Base-by-base conservation (phyloP, 495 filamentous ascomycete species). In the Talaromyces stipitatus region DNA sequence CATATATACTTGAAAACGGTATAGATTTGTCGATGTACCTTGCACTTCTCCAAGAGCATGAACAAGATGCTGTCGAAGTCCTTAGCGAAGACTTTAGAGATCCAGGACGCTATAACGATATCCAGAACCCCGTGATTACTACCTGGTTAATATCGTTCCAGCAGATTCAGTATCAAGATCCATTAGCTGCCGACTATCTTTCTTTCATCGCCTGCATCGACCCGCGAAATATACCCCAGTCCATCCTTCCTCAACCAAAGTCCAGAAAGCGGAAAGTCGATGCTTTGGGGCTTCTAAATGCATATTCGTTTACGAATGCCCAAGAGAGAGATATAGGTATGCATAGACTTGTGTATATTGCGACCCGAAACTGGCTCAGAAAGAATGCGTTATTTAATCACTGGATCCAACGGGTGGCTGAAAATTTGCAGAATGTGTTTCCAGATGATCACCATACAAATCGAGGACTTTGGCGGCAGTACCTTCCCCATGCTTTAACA, bases 101-200 rank as follows among this genome's bases (percentile, higher is more conserved):
- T 50, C 61, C 65, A 2, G 54, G 60, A 24, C 60, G 72, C 29
- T 73, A 78, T 56, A 3, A 2, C 3, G 64, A 61, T 4, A 64
- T 61, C 20, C 67, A 72, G 52, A 78, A 78, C 60, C 65, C 76
- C 2, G 67, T 80, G 8, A 73, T 73, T 20, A 65, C 61, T 4
- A 81, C 77, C 3, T 80, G 72, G 75, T 61, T 72, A 1, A 67
- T 79, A 16, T 75, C 75, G 8, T 75, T 79, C 55, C 63, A 72
- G 1, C 71, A n/a, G n/a, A n/a, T n/a, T n/a, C n/a, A n/a, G n/a
- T n/a, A n/a, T n/a, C n/a, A n/a, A n/a, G n/a, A n/a, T n/a, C n/a
- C n/a, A n/a, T n/a, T n/a, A n/a, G n/a, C n/a, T n/a, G n/a, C n/a
- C n/a, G n/a, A n/a, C n/a, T n/a, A n/a, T n/a, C n/a, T n/a, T n/a